Percentiles rank a stretch among this genome's conserved stretches.
Evolutionary conservation across 2,329 filamentous ascomycete genomes (phyloP).

Genomic region (Pseudogymnoascus sp.): DNA sequence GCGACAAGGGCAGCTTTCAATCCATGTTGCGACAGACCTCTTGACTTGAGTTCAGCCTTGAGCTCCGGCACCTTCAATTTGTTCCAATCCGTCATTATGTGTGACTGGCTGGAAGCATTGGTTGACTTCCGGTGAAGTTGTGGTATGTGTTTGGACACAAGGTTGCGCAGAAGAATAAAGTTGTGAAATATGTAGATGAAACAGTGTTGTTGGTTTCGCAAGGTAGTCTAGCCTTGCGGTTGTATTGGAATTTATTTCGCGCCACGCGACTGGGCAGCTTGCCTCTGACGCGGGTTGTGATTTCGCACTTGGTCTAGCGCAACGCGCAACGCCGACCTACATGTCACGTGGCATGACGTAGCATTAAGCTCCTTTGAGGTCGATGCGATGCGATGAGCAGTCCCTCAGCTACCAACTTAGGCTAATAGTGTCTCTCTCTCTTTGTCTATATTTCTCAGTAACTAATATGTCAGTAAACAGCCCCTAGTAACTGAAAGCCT

Average conservation of each 20-base stretch:
- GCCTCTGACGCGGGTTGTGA: constrained; percentile 6
- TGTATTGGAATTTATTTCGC: constrained; percentile 6
- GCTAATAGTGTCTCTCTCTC: too few relatives aligned
- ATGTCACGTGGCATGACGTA: not conserved
- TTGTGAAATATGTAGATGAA: constrained; percentile 4
- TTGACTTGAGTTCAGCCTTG: constrained; percentile 65
- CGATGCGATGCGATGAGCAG: not conserved
- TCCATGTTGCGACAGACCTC: constrained; percentile 62
- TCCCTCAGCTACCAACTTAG: too few relatives aligned
- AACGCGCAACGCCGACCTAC: not conserved
- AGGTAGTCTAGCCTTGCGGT: constrained; percentile 1
- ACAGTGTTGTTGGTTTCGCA: not conserved
- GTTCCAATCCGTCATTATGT: constrained; percentile 45
- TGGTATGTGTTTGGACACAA: not conserved
- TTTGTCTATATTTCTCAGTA: too few relatives aligned
- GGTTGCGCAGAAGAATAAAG: not conserved
- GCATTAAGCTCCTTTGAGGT: not conserved
- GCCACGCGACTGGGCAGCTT: constrained; percentile 9
- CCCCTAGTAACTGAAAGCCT: too few relatives aligned
- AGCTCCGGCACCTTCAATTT: constrained; percentile 69
- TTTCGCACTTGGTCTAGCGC: not conserved
- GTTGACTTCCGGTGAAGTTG: not conserved
- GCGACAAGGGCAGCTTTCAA: constrained; percentile 67
- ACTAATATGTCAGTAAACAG: too few relatives aligned
- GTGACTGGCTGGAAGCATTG: not conserved